A percentile compares a stretch with the other conserved stretches of the same genome.
phyloP scores from a whole-genome alignment of 2,329 filamentous ascomycete species.

The Calonectria montana region DNA sequence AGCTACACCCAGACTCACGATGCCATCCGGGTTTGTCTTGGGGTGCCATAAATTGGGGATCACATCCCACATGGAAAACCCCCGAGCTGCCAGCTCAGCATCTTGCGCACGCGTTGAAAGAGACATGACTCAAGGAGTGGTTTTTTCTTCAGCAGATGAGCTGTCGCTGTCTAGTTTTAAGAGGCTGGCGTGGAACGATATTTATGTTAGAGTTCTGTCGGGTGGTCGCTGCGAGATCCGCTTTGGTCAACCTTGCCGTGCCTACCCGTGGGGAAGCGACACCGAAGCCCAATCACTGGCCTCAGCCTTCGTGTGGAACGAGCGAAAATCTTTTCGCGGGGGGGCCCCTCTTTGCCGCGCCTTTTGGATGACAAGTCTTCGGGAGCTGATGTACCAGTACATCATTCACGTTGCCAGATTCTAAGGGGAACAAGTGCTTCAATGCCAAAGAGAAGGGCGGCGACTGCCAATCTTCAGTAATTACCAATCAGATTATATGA shows the following conservation, averaged over 20 bases:
- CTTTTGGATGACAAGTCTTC: background rate
- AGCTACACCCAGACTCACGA: conserved; percentile 62
- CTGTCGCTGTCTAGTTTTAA: background rate
- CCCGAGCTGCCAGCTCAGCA: conserved; percentile 42
- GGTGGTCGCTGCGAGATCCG: conserved; percentile 24
- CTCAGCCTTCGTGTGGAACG: conserved; percentile 1
- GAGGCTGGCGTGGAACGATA: background rate
- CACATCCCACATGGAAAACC: conserved; percentile 54
- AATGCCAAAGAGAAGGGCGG: background rate
- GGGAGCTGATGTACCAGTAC: background rate
- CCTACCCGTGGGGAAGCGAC: background rate
- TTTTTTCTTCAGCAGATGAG: background rate
- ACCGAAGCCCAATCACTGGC: conserved; percentile 3
- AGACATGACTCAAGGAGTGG: conserved; percentile 25
- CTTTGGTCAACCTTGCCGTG: background rate
- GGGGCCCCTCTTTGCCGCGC: background rate
- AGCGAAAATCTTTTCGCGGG: background rate
- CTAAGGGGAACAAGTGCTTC: too few relatives aligned
- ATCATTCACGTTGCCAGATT: background rate
- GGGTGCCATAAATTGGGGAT: conserved; percentile 58
- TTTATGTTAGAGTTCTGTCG: conserved; percentile 4
- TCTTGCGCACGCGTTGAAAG: conserved; percentile 45
- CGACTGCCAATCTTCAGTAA: background rate
- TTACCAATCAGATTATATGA: background rate
- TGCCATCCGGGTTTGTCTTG: conserved; percentile 54